Conservation (phyloP, 2,329 filamentous ascomycete genomes). For the Fusarium torulosum region DNA sequence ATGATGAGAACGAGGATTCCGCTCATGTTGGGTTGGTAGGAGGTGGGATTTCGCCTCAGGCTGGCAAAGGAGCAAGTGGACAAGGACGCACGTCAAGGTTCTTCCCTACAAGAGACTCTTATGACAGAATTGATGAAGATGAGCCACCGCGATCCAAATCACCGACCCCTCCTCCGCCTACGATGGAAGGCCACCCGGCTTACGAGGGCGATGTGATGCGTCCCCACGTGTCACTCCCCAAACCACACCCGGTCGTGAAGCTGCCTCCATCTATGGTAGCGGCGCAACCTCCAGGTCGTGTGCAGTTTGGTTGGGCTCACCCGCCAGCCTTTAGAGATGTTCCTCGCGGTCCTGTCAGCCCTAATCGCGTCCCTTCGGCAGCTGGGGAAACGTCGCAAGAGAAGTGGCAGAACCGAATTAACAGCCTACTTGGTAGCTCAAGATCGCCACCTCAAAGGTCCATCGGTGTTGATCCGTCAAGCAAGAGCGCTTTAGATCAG, state of each 20-base stretch:
- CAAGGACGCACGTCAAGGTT: slow-evolving; percentile 69
- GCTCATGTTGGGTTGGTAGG: slow-evolving; percentile 50
- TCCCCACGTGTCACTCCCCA: slow-evolving; percentile 78
- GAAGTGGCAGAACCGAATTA: slow-evolving; percentile 87
- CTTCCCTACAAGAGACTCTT: slow-evolving; percentile 68
- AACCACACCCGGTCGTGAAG: slow-evolving; percentile 80
- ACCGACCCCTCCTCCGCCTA: slow-evolving; percentile 79
- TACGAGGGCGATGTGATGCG: slow-evolving; percentile 75
- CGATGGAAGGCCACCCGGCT: slow-evolving; percentile 76
- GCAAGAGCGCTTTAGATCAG: slow-evolving; percentile 74
- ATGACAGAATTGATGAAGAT: slow-evolving; percentile 54
- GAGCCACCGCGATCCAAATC: slow-evolving; percentile 64
- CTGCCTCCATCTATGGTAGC: slow-evolving; percentile 71
- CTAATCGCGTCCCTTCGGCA: slow-evolving; percentile 41
- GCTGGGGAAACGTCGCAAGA: slow-evolving; percentile 55
- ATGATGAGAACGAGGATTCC: slow-evolving; percentile 47
- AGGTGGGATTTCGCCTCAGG: slow-evolving; percentile 47
- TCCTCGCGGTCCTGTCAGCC: slow-evolving; percentile 40
- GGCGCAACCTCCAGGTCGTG: slow-evolving; percentile 43
- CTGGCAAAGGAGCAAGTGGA: slow-evolving; percentile 54
- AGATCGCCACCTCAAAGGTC: slow-evolving; percentile 71
- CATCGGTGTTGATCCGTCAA: slow-evolving; percentile 75
- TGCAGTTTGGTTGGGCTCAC: slow-evolving; percentile 54
- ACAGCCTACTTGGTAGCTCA: slow-evolving; percentile 78
- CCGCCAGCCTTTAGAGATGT: slow-evolving; percentile 52